Evolutionary conservation across 2,329 filamentous ascomycete genomes (phyloP).

Genomic region (Aspergillus fumigatiaffinis): DNA sequence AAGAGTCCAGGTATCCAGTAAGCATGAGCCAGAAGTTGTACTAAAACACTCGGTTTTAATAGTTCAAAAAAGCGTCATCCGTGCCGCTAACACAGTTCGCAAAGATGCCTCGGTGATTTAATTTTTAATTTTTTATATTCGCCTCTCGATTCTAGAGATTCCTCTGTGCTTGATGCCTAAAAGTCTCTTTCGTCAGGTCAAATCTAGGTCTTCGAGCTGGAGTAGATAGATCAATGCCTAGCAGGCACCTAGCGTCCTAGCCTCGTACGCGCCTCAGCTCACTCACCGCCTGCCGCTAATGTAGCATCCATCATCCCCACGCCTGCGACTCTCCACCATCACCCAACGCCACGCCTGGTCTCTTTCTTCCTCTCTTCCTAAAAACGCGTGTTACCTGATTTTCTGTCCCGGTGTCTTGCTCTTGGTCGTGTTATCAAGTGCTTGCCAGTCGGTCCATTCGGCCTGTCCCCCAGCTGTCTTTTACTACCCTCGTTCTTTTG

Average conservation of each 20-base stretch:
- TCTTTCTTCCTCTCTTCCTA: background rate
- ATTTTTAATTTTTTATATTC: background rate
- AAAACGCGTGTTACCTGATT: background rate
- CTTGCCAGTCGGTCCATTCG: background rate
- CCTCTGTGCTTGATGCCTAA: background rate
- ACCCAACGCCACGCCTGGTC: slow-evolving; percentile 18
- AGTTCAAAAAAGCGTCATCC: background rate
- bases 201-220: background rate
- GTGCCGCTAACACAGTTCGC: background rate
- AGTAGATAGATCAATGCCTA: slow-evolving; percentile 6
- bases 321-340: slow-evolving; percentile 10
- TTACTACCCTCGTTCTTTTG: background rate
- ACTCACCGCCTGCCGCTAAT: slow-evolving; percentile 13
- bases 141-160: background rate
- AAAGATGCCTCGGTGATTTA: background rate
- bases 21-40: background rate
- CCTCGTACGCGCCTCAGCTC: background rate
- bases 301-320: slow-evolving; percentile 8
- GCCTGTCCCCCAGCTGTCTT: background rate
- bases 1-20: background rate
- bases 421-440: background rate
- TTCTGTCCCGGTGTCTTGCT: background rate
- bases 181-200: background rate
- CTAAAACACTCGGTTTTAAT: background rate
- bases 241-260: background rate